Base-by-base conservation (phyloP, 2,329 filamentous ascomycete genomes). In the Pseudogymnoascus sp. region DNA sequence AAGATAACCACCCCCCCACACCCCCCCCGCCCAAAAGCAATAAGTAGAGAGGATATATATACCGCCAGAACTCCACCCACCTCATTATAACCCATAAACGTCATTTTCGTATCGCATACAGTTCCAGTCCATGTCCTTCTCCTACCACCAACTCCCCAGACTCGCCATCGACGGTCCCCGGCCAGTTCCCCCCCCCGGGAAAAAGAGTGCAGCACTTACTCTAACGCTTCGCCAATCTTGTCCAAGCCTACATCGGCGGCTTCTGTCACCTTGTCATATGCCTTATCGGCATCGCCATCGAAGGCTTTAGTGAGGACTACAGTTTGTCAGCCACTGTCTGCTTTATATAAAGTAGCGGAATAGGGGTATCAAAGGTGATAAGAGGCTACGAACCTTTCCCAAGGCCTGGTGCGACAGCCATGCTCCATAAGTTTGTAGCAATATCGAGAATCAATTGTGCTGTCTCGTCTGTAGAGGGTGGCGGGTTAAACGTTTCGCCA, bases 101-200 rank as follows among this genome's bases (percentile, higher is more conserved):
- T 31, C 48, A 33, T 55, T 33, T 31, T 33, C 27, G 48, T 55
- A 55, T 33, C 48, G 17, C 27, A 33, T 55, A 55, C 48, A 55
- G 27, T 17, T 55, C 48, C n/a, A 55, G 33, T 33, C n/a, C 13
- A 10, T 29, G 3, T 15, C 13, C 44, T 17, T 8, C n/a, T 21
- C 13, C 38, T 62, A 72, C 70, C 70, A 71, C 70, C 70, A 72
- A 58, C 62, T 66, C 5, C 67, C 68, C 62, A 68, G 67, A 0
- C 68, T 66, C 2, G 68, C 68, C 31, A 71, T 39, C 2, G 66
- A 51, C 27, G 66, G 66, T 3, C 65, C 68, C 21, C 65, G 65
- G 5, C 55, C 60, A 2, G 62, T 58, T 39, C 64, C 62, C n/a
- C 44, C n/a, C n/a, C n/a, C n/a, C n/a, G n/a, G n/a, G 12, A 36